phyloP scores from a whole-genome alignment of 1,284 basidiomycete species.

The Cutaneotrichosporon sp. region DNA sequence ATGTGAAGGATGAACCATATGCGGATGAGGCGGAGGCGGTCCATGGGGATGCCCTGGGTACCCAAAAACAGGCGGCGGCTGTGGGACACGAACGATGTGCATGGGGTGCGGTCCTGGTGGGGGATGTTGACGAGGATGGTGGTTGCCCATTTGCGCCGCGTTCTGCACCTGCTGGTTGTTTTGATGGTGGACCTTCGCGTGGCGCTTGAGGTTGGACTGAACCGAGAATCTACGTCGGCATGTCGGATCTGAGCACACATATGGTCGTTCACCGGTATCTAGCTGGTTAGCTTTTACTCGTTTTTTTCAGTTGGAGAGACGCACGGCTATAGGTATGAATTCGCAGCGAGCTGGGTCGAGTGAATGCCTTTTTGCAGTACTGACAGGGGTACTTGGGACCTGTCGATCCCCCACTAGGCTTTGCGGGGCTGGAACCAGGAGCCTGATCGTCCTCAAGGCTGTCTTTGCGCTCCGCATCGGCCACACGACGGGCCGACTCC shows the following conservation, averaged over 20 bases:
- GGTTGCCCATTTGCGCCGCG: conserved; percentile 9
- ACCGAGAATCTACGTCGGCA: conserved; percentile 45
- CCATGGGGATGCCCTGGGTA: background rate
- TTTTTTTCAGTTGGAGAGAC: conserved; percentile 9
- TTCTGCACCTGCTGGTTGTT: conserved; percentile 14
- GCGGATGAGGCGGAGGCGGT: conserved; percentile 8
- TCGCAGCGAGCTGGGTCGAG: conserved; percentile 39
- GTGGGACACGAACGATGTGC: conserved; percentile 1
- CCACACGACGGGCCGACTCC: conserved; percentile 31
- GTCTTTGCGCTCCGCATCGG: conserved; percentile 31
- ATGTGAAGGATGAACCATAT: conserved; percentile 10
- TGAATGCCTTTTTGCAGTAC: conserved; percentile 44
- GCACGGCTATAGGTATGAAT: conserved; percentile 47
- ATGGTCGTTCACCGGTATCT: conserved; percentile 46
- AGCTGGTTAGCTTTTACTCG: background rate
- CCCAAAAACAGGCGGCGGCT: conserved; percentile 3
- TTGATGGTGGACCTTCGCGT: conserved; percentile 43
- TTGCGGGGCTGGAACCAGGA: conserved; percentile 12
- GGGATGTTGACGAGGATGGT: background rate
- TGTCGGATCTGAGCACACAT: conserved; percentile 37
- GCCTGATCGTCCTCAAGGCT: conserved; percentile 11
- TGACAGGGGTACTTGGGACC: conserved; percentile 43
- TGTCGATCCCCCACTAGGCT: conserved; percentile 5
- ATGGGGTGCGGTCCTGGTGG: conserved; percentile 1
- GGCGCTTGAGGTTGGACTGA: conserved; percentile 46